Base-by-base conservation (phyloP, 116 monocot genomes). In the Zostera marina region DNA sequence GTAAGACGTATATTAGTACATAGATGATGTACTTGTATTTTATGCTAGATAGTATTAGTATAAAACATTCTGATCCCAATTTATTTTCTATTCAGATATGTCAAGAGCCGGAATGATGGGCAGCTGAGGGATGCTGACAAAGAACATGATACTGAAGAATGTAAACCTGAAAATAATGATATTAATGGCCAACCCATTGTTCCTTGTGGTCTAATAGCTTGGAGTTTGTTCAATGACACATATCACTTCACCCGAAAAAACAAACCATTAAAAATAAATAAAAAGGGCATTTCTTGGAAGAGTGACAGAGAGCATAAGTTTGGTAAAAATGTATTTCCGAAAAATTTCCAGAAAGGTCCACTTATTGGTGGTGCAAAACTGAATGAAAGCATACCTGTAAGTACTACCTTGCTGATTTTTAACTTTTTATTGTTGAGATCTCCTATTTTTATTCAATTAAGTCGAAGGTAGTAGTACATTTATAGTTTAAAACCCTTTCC, bases 191-290 rank as follows among this genome's bases (percentile, higher is more conserved):
- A 32, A 32, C 32, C 32, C 32, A 32, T 32, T 32, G 32, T 32
- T 32, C 32, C 32, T 20, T 85, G 85, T 74, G 85, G 85, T 52
- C 77, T 85, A 19, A 81, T 85, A 47, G 85, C 85, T 24, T 85
- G 85, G 85, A 85, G 82, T 60, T 77, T 82, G 63, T 82, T 82
- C 69, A 82, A 82, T 52, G 82, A 82, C 44, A 77, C 77, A 16
- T 85, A 85, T 67, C 54, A 25, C 51, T 72, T 85, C 23, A 56
- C 56, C 8, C 53, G 24, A 8, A 67, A 65, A 0, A 70, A 62
- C 20, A 17, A 68, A 41, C 2, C 40, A 4, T 40, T 85, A 60
- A 9, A 8, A 13, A 77, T 85, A 25, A 80, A 77, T 62, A 85
- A 80, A 63, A 72, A 63, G 41, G 65, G 55, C 9, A 80, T 85